Evolutionary conservation across 805 yeast species (phyloP).

Genomic region (Saturnispora quitensis): DNA sequence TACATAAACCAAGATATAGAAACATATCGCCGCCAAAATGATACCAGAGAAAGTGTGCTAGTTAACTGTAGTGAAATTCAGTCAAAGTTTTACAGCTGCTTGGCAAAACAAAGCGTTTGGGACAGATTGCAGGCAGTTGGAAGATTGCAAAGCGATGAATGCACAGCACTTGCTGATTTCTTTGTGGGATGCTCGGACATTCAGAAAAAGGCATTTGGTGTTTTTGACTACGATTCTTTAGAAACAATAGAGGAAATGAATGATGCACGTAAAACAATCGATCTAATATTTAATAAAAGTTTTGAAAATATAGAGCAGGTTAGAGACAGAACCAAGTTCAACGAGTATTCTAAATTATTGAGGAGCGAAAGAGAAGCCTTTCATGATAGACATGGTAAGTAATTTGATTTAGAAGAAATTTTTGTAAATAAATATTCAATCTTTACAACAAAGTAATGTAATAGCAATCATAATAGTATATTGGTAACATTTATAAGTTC

Average conservation of each 20-base stretch:
- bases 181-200: constrained; percentile 24
- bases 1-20: constrained; percentile 17
- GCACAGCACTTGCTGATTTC: constrained; percentile 22
- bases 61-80: constrained; percentile 30
- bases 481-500: background rate
- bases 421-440: background rate
- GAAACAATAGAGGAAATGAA: constrained; percentile 23
- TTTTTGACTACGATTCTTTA: constrained; percentile 27
- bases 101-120: constrained; percentile 14
- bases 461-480: background rate
- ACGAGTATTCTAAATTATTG: constrained; percentile 21
- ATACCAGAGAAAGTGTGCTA: constrained; percentile 21
- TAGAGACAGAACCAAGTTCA: constrained; percentile 17
- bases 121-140: constrained; percentile 13
- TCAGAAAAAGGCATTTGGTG: constrained; percentile 25
- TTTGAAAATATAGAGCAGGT: constrained; percentile 22
- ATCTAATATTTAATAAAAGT: constrained; percentile 21
- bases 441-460: background rate
- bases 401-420: background rate
- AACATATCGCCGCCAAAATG: constrained; percentile 22
- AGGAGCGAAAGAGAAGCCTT: constrained; percentile 25
- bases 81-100: constrained; percentile 22
- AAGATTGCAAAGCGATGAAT: constrained; percentile 17
- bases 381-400: constrained; percentile 21
- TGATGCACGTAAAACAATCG: constrained; percentile 22